These are phyloP conservation scores for Paraphaeosphaeria sporulosa DNA, from an alignment of 2,329 filamentous ascomycete species.

Conservation along the genomic window DNA sequence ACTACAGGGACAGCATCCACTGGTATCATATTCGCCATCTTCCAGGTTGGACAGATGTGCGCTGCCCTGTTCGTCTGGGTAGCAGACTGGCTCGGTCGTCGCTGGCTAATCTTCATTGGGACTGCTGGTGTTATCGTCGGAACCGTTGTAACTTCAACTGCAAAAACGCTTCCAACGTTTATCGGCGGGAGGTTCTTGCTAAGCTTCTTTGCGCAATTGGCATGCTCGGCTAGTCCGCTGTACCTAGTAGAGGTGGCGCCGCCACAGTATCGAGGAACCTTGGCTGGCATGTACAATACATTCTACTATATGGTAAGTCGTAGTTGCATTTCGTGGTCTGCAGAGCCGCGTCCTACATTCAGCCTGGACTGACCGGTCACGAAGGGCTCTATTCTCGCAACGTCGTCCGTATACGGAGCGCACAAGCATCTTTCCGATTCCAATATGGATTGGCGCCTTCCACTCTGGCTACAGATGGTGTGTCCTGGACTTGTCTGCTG, in stretches of 20 bases:
- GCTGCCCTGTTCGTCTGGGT: constrained; percentile 55
- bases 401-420: constrained; percentile 31
- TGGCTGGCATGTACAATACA: constrained; percentile 40
- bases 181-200: constrained; percentile 37
- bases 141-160: constrained; percentile 32
- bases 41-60: constrained; percentile 52
- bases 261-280: constrained; percentile 36
- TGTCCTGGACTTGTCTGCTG: constrained; percentile 28
- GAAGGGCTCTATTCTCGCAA: constrained; percentile 34
- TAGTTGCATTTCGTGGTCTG: neutral
- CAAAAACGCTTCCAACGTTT: constrained; percentile 29
- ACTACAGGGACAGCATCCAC: constrained; percentile 49
- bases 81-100: constrained; percentile 56
- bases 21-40: constrained; percentile 56
- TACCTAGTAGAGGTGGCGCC: constrained; percentile 39
- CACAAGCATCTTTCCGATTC: constrained; percentile 28
- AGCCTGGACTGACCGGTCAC: constrained; percentile 22
- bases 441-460: constrained; percentile 32
- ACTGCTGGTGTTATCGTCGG: constrained; percentile 35
- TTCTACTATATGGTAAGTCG: constrained; percentile 38
- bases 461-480: constrained; percentile 33
- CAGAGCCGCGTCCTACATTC: no score
- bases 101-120: constrained; percentile 54
- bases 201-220: constrained; percentile 43
- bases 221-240: constrained; percentile 30